A percentile compares a stretch with the other conserved stretches of the same genome.
phyloP scores from a whole-genome alignment of 2,329 filamentous ascomycete genomes.

The Chrysosphaeria jannelii region DNA sequence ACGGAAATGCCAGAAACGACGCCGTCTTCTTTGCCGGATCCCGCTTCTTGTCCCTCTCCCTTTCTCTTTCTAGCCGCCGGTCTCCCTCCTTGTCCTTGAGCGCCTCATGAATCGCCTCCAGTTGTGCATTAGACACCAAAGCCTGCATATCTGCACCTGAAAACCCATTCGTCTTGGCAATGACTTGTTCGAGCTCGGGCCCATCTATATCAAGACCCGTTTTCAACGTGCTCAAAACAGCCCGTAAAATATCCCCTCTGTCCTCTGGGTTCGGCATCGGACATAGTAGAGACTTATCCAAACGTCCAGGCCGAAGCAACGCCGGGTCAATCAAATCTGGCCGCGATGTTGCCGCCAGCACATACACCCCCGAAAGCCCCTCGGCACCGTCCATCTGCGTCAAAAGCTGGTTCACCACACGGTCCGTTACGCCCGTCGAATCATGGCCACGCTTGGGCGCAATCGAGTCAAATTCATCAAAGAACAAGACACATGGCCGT shows the following conservation, averaged over 20 bases:
- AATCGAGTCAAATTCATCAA: conserved; percentile 95
- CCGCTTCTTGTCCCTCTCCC: conserved; percentile 3
- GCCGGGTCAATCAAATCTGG: conserved; percentile 92
- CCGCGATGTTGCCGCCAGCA: conserved; percentile 73
- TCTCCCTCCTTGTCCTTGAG: conserved; percentile 26
- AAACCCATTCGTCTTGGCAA: conserved; percentile 68
- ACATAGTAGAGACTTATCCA: conserved; percentile 82
- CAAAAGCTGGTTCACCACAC: conserved; percentile 90
- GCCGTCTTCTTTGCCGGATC: conserved; percentile 1
- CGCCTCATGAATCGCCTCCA: conserved; percentile 88
- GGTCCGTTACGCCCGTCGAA: conserved; percentile 90
- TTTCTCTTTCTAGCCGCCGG: conserved; percentile 6
- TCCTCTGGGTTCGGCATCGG: conserved; percentile 61
- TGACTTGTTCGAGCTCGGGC: conserved; percentile 33
- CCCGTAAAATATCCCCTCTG: conserved; percentile 68
- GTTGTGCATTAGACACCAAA: conserved; percentile 79
- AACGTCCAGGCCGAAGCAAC: conserved; percentile 59
- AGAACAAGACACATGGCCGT: conserved; percentile 82
- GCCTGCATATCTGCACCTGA: conserved; percentile 87
- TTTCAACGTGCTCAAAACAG: conserved; percentile 34
- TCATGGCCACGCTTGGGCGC: conserved; percentile 93
- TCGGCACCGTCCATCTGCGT: conserved; percentile 99
- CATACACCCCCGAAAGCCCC: conserved; percentile 79
- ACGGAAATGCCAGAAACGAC: conserved; percentile 47
- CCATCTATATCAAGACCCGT: no score